Evolutionary conservation across 176 grass and related monocot species (phyloP), one percentile per base, ranked within the genome.

Genomic region (Calamus simplicifolius): DNA sequence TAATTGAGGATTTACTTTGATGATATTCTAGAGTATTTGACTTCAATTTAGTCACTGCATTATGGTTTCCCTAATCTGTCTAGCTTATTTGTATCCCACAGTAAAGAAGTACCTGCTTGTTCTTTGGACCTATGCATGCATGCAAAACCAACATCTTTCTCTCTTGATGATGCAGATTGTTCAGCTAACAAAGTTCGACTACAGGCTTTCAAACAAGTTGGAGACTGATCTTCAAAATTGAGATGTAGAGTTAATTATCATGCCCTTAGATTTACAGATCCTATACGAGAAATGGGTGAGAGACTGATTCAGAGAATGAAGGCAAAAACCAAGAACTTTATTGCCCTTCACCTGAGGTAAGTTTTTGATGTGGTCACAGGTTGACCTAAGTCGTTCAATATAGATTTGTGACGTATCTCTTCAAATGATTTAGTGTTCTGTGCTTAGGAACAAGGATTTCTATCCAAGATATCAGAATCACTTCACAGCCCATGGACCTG

Each of bases 221-320:
- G 85, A 95, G 54, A 78, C 78, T 52, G 72, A 95, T 68, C 81
- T 95, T 68, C 89, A 95, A 63, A 89, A 61, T 68, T 95, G 49
- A 85, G 89, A 60, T 95, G 89, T 59, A 85, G 89, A 85, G 85
- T 88, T 61, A 95, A 95, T 82, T 95, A 89, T 76, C 89, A 89
- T 70, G 81, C 85, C 51, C 67, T 95, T 63, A 80, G 74, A 60
- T 95, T 95, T 72, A 89, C 85, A 53, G 81, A 95, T 53, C 85
- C 81, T 76, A 95, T 95, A 69, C 60, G 38, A 25, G 61, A 79
- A 71, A 88, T 95, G 74, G 89, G 89, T 16, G 75, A 88, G 62
- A 58, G 62, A 53, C 85, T 95, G 69, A 64, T 85, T 31, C 78
- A 74, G 57, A 82, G 81, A 82, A 89, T 89, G 89, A 76, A 51